Conservation (phyloP, 306 rosid genomes). For the Dalbergia oliveri region DNA sequence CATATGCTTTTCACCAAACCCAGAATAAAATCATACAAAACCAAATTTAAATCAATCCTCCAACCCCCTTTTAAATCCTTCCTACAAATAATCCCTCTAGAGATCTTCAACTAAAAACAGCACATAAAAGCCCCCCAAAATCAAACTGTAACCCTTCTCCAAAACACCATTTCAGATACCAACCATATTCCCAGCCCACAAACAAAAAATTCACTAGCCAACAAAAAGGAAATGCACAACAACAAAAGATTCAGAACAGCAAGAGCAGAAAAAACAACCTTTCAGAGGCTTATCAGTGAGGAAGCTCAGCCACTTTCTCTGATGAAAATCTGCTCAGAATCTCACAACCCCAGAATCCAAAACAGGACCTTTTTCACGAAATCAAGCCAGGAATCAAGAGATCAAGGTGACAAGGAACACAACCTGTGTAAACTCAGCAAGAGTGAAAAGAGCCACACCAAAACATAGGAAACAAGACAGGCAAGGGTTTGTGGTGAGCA, state of each 20-base stretch:
- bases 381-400: constrained; percentile 49
- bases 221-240: constrained; percentile 20
- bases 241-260: constrained; percentile 5
- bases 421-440: constrained; percentile 12
- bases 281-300: constrained; percentile 27
- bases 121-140: not conserved
- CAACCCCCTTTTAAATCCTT: constrained; percentile 39
- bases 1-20: constrained; percentile 18
- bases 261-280: constrained; percentile 6
- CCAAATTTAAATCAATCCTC: constrained; percentile 29
- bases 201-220: constrained; percentile 26
- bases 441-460: not conserved
- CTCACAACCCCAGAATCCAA: constrained; percentile 45
- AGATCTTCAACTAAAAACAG: constrained; percentile 36
- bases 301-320: constrained; percentile 54
- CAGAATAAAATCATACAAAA: constrained; percentile 44
- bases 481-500: constrained; percentile 18
- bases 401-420: constrained; percentile 43
- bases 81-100: constrained; percentile 16
- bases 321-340: constrained; percentile 45
- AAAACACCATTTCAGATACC: constrained; percentile 39
- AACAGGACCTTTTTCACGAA: constrained; percentile 28
- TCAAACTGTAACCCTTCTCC: constrained; percentile 32
- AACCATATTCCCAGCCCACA: constrained; percentile 26
- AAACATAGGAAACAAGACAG: constrained; percentile 30